Base-by-base conservation (phyloP, 257 asterid genomes). In the Cordia subcordata region DNA sequence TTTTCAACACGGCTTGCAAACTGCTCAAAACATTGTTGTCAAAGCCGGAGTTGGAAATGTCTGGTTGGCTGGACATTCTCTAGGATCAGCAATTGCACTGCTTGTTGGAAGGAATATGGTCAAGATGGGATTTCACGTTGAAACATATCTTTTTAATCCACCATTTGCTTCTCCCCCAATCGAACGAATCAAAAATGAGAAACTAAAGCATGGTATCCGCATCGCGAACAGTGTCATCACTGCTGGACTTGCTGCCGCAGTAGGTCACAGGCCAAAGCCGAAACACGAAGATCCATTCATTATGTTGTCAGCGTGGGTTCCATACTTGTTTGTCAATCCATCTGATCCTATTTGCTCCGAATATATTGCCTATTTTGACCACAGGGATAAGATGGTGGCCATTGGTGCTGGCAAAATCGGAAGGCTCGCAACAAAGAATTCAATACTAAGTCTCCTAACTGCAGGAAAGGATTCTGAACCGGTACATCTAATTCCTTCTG, bases 41-140 rank as follows among this genome's bases (percentile, higher is more conserved):
- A 56, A 27, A 9, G 73, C 54, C 5, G 85, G 80, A 49, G 65
- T 64, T 0, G 74, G 49, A 1, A 77, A 69, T 17, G 60, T 82
- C 0, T 90, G 93, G 96, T 38, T 90, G 16, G 85, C 97, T 0
- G 97, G 96, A 8, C 93, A 90, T 58, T 90, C 94, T 15, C 46
- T 78, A 0, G 94, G 97, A 5, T 78, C 97, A 0, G 81, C 97
- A 27, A 71, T 86, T 1, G 90, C 94, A 0, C 67, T 86, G 61
- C 63, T 78, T 1, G 64, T 87, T 0, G 96, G 94, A 4, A 56
- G 93, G n/a, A 55, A 74, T 5, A 70, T 81, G 86, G 77, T 61
- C 5, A 79, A 52, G 53, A 20, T 37, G 53, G 81, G 79, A 0
- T 45, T 40, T 21, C 81, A 68, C 35, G 70, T 90, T 0, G 93